A percentile compares a stretch with the other conserved stretches of the same genome.
These are phyloP conservation scores for Backusella mclennaniae DNA, from an alignment of 192 early-diverging fungal species.

Conservation along the genomic window DNA sequence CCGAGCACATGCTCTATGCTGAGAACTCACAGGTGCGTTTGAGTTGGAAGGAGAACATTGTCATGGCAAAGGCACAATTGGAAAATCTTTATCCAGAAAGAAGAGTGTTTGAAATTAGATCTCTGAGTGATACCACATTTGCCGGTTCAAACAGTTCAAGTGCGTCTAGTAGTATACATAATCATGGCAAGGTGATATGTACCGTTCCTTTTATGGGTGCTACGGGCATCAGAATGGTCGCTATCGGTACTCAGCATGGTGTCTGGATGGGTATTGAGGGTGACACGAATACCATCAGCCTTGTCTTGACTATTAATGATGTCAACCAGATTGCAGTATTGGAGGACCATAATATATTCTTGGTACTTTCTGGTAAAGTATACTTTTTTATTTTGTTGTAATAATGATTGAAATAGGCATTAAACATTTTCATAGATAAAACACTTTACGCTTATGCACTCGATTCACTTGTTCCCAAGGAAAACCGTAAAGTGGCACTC, in stretches of 20 bases:
- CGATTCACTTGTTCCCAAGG: constrained; percentile 69
- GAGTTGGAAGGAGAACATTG: constrained; percentile 83
- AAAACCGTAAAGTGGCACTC: constrained; percentile 43
- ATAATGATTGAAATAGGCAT: constrained; percentile 1
- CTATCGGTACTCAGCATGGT: constrained; percentile 84
- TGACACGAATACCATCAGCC: constrained; percentile 36
- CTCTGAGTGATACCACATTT: constrained; percentile 47
- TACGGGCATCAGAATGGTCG: constrained; percentile 58
- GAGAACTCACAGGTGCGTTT: constrained; percentile 66
- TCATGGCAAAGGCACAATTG: constrained; percentile 48
- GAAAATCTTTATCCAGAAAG: constrained; percentile 31
- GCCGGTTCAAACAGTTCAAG: constrained; percentile 17
- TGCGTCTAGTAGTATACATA: constrained; percentile 31
- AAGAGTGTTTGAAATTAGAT: constrained; percentile 49
- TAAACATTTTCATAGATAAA: constrained; percentile 60
- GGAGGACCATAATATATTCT: constrained; percentile 72
- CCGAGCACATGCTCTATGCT: constrained; percentile 68
- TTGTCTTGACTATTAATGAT: constrained; percentile 47
- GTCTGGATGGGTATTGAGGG: constrained; percentile 75
- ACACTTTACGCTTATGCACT: constrained; percentile 74
- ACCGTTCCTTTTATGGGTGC: constrained; percentile 40
- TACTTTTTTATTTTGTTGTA: constrained; percentile 34
- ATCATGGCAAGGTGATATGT: constrained; percentile 54
- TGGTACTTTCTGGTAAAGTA: constrained; percentile 77
- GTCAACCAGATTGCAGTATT: constrained; percentile 83